Conservation (phyloP, 768 basidiomycete species). For the Termitomyces sp. region DNA sequence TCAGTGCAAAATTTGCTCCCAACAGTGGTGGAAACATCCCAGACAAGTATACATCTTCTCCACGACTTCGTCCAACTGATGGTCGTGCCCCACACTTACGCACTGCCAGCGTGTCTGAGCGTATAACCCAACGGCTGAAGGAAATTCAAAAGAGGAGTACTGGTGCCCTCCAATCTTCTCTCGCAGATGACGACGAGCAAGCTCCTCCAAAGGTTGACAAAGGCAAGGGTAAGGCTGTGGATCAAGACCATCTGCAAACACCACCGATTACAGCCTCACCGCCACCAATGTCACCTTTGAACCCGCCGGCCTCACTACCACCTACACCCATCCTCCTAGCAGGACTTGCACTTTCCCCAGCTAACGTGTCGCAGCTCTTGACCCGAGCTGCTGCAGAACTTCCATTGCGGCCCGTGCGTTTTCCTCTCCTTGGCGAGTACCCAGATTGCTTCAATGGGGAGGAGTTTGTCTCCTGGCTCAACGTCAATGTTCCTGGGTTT, state of each 20-base stretch:
- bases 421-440: conserved; percentile 83
- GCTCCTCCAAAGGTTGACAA: conserved; percentile 69
- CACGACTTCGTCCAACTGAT: conserved; percentile 60
- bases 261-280: conserved; percentile 49
- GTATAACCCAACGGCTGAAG: conserved; percentile 79
- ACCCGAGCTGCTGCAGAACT: conserved; percentile 70
- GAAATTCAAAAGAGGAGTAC: conserved; percentile 68
- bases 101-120: conserved; percentile 81
- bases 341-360: conserved; percentile 65
- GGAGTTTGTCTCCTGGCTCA: conserved; percentile 85
- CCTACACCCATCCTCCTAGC: conserved; percentile 68
- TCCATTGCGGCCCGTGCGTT: conserved; percentile 67
- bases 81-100: conserved; percentile 56
- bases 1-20: conserved; percentile 86
- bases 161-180: conserved; percentile 31
- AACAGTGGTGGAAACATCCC: conserved; percentile 43
- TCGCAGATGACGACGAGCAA: conserved; percentile 33
- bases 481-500: conserved; percentile 74
- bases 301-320: conserved; percentile 41
- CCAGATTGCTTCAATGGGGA: conserved; percentile 86
- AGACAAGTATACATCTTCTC: conserved; percentile 84
- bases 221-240: conserved; percentile 71
- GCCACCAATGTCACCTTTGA: conserved; percentile 59
- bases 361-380: conserved; percentile 68
- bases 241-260: conserved; percentile 29